Conservation (phyloP, 129 eudicot species). For the Scalesia atractyloides region DNA sequence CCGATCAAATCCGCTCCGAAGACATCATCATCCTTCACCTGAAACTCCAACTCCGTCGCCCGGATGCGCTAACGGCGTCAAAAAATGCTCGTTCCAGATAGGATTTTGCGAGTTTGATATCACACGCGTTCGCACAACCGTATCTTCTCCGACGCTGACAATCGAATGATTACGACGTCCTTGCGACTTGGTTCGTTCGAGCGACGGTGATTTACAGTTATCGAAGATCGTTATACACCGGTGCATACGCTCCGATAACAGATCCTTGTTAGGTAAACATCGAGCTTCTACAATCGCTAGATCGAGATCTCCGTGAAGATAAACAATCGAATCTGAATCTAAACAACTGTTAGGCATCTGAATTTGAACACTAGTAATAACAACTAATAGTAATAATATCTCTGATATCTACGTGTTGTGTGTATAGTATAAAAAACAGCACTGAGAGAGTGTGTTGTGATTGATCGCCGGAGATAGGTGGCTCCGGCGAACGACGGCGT, state of each 20-base stretch:
- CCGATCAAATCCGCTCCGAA: constrained; percentile 87
- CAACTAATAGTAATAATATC: background rate
- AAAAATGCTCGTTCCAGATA: constrained; percentile 69
- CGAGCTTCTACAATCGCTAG: constrained; percentile 63
- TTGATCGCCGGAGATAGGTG: constrained; percentile 32
- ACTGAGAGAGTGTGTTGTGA: background rate
- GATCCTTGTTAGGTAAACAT: constrained; percentile 71
- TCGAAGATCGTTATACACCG: constrained; percentile 49
- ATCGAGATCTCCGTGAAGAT: constrained; percentile 85
- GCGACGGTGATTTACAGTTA: constrained; percentile 24
- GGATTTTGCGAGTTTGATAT: constrained; percentile 68
- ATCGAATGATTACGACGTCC: constrained; percentile 66
- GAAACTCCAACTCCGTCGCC: constrained; percentile 62
- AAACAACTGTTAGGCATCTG: constrained; percentile 10
- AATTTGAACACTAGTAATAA: no score
- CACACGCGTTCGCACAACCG: constrained; percentile 78
- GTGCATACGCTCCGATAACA: constrained; percentile 58
- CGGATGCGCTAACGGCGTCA: constrained; percentile 72
- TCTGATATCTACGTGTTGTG: background rate
- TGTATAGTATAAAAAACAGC: background rate
- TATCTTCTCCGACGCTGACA: constrained; percentile 70
- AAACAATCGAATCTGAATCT: constrained; percentile 36
- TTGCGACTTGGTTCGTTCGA: constrained; percentile 9
- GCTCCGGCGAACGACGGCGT: constrained; percentile 44
- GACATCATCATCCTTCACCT: constrained; percentile 71